Base-by-base conservation (phyloP, 495 filamentous ascomycete species). In the Xylaria acuta region DNA sequence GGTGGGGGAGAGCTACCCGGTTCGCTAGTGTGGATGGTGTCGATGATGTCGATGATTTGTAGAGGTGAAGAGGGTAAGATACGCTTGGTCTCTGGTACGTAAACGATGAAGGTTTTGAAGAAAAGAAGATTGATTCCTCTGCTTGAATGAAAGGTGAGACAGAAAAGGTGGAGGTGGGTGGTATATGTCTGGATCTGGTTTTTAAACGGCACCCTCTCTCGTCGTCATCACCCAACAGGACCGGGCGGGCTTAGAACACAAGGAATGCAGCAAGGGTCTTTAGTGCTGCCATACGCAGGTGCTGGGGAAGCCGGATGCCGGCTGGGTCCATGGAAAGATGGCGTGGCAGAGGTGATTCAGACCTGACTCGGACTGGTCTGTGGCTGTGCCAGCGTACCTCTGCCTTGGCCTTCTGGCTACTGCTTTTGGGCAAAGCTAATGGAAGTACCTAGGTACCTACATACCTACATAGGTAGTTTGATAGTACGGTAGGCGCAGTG, bases 251-350 rank as follows among this genome's bases (percentile, higher is more conserved):
- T 58, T 34, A 14, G 54, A 60, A 38, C 30, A 66, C 64, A 36
- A 38, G 25, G 32, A 34, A 49, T 66, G 45, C 43, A 25, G 30
- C 30, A 32, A 65, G 63, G 63, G 63, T 65, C 63, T 32, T 3
- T 32, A n/a, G 36, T 8, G 11, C 20, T 60, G n/a, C n/a, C n/a
- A n/a, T n/a, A n/a, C n/a, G 14, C 5, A 22, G 18, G 20, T 14
- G 38, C 11, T 64, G 41, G 63, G 38, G 18, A 65, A 36, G 45
- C 64, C 64, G 64, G 64, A 66, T 36, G 64, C 64, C 64, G 64
- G 36, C 47, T 54, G 27, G 43, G 41, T n/a, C 20, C 7, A 16
- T 34, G 8, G n/a, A 20, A 49, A 32, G 63, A 30, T 47, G 41
- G 63, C 63, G 41, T 65, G 63, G 40, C 63, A 43, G 38, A 41